phyloP scores from a whole-genome alignment of 164 flowering plant genomes.

The Vitis vinifera region ASM3070453v1 NC_081821.1:4187501-4188000 shows the following conservation, averaged over 20 bases:
- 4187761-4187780: background rate
- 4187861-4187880: constrained; percentile 99
- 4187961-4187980: constrained; percentile 93
- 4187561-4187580: background rate
- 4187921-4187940: constrained; percentile 85
- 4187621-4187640: constrained; percentile 42
- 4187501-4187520: background rate
- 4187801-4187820: background rate
- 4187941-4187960: constrained; percentile 97
- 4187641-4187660: constrained; percentile 42
- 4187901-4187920: constrained; percentile 82
- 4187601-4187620: constrained; percentile 27
- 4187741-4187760: constrained; percentile 47
- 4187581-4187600: constrained; percentile 4
- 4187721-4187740: constrained; percentile 51
- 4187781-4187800: background rate
- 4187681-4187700: constrained; percentile 49
- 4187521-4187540: background rate
- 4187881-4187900: constrained; percentile 64
- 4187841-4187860: constrained; percentile 86
- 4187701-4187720: constrained; percentile 45
- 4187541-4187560: background rate
- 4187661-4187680: constrained; percentile 50
- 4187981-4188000: constrained; percentile 81
- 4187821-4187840: constrained; percentile 5